Conservation (phyloP, 306 rosid species). For the Urtica urens region DNA sequence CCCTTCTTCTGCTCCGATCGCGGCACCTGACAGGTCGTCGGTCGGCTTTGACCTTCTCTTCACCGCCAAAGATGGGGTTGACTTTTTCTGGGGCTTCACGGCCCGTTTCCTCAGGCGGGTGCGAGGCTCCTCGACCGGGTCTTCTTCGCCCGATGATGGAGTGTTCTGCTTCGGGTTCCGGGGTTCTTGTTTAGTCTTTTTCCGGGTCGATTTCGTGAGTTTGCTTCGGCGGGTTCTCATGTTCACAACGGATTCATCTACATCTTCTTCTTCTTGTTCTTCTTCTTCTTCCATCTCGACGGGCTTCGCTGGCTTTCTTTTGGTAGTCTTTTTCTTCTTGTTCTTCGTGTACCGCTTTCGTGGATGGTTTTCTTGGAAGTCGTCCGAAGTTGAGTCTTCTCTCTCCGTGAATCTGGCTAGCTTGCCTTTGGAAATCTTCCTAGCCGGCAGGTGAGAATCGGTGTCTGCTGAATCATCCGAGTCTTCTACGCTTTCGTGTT, state of each 20-base stretch:
- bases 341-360: slow-evolving; percentile 29
- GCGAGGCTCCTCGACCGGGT: slow-evolving; percentile 74
- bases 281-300: slow-evolving; percentile 37
- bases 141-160: slow-evolving; percentile 40
- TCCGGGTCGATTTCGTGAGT: slow-evolving; percentile 36
- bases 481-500: slow-evolving; percentile 15
- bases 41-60: too few relatives aligned
- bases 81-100: slow-evolving; percentile 34
- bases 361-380: slow-evolving; percentile 21
- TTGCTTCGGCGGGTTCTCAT: slow-evolving; percentile 48
- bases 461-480: slow-evolving; percentile 32
- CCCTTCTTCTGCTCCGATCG: slow-evolving; percentile 37
- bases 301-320: slow-evolving; percentile 43
- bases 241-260: slow-evolving; percentile 29
- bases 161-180: slow-evolving; percentile 32
- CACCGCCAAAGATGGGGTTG: too few relatives aligned
- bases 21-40: too few relatives aligned
- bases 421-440: slow-evolving; percentile 34
- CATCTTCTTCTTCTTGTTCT: too few relatives aligned
- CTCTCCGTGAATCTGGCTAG: slow-evolving; percentile 33
- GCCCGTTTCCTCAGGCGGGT: slow-evolving; percentile 78
- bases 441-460: slow-evolving; percentile 13
- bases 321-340: too few relatives aligned
- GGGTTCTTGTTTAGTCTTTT: slow-evolving; percentile 36
- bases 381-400: slow-evolving; percentile 30